Percentiles rank a stretch among this genome's conserved stretches.
Evolutionary conservation across 106 monocot genomes (phyloP).

Genomic region (Ottelia alismoides): DNA sequence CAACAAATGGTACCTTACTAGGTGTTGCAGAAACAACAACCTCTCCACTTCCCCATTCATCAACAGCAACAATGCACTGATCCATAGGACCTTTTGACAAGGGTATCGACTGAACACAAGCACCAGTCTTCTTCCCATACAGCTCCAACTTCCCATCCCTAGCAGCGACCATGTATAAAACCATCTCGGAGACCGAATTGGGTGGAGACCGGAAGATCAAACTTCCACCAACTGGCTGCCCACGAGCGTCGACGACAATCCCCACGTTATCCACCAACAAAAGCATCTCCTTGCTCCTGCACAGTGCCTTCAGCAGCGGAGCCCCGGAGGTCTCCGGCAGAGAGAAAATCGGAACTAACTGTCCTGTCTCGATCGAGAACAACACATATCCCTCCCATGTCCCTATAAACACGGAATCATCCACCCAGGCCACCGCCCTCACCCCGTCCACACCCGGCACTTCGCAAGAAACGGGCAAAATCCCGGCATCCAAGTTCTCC

Average conservation of each 20-base stretch:
- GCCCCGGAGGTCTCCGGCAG: slow-evolving; percentile 70
- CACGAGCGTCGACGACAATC: slow-evolving; percentile 41
- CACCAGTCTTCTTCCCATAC: slow-evolving; percentile 54
- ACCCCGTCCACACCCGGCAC: slow-evolving; percentile 59
- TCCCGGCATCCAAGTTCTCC: slow-evolving; percentile 13
- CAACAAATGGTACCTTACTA: too few relatives aligned
- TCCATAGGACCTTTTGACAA: slow-evolving; percentile 29
- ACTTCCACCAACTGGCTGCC: slow-evolving; percentile 87
- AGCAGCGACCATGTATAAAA: slow-evolving; percentile 47
- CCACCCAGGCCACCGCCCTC: slow-evolving; percentile 64
- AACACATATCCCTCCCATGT: slow-evolving; percentile 46
- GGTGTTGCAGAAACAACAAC: slow-evolving; percentile 48
- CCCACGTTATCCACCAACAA: slow-evolving; percentile 90
- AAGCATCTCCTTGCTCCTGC: slow-evolving; percentile 51
- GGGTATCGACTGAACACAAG: slow-evolving; percentile 45
- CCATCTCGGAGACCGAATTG: slow-evolving; percentile 48
- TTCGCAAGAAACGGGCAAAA: slow-evolving; percentile 45
- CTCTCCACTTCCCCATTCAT: slow-evolving; percentile 45
- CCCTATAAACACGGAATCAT: slow-evolving; percentile 69
- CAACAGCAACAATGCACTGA: slow-evolving; percentile 31
- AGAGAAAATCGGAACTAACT: slow-evolving; percentile 41
- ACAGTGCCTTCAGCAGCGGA: slow-evolving; percentile 43
- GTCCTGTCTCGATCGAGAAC: slow-evolving; percentile 32
- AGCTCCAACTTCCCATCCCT: slow-evolving; percentile 57
- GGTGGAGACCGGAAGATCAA: slow-evolving; percentile 61